Evolutionary conservation across 306 rosid species (phyloP).

Genomic region (Dryas drummondii): DNA sequence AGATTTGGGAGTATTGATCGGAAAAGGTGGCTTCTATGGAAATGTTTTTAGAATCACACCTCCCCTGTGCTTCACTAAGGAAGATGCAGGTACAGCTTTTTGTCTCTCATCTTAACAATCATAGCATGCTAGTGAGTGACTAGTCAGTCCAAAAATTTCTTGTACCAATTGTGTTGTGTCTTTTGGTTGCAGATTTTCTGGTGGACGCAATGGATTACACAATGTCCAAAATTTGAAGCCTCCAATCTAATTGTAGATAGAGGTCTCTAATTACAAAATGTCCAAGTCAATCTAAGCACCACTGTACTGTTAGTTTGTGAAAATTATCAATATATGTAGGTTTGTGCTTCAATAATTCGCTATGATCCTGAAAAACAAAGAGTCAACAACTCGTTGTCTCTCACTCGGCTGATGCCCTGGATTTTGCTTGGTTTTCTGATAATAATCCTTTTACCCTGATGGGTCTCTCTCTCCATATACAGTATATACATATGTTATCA

Average conservation of each 20-base stretch:
- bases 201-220: slow-evolving; percentile 78
- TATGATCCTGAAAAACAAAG: slow-evolving; percentile 32
- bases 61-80: slow-evolving; percentile 81
- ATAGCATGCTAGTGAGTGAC: neutral
- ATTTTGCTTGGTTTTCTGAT: neutral
- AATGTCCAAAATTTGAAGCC: slow-evolving; percentile 56
- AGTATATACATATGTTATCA: neutral
- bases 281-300: slow-evolving; percentile 14
- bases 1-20: slow-evolving; percentile 84
- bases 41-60: slow-evolving; percentile 95
- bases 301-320: slow-evolving; percentile 22
- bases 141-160: neutral
- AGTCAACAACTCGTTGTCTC: slow-evolving; percentile 74
- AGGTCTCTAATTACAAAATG: slow-evolving; percentile 5
- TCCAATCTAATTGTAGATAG: slow-evolving; percentile 29
- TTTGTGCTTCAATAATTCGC: slow-evolving; percentile 21
- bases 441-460: neutral
- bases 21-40: slow-evolving; percentile 86
- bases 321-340: slow-evolving; percentile 23
- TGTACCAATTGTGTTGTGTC: neutral
- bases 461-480: neutral
- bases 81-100: slow-evolving; percentile 74
- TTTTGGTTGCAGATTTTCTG: slow-evolving; percentile 63
- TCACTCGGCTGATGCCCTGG: slow-evolving; percentile 17
- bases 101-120: neutral